Conservation (phyloP, 371 early-diverging fungal genomes). For the Phascolomyces articulosus region DNA sequence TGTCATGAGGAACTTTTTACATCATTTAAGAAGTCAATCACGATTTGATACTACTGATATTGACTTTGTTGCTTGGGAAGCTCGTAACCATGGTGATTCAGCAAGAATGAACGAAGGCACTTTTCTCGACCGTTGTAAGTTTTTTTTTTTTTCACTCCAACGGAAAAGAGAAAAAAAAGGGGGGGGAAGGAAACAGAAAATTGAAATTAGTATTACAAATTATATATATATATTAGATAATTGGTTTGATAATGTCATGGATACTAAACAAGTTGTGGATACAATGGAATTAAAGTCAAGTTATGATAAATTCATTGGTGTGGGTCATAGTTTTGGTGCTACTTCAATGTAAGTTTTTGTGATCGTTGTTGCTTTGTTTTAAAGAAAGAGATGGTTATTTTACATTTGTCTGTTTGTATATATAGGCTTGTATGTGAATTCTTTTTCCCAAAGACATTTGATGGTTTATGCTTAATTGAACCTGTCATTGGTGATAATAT, state of each 20-base stretch:
- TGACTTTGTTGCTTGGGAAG: constrained; percentile 38
- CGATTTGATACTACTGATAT: constrained; percentile 28
- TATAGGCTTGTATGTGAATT: constrained; percentile 40
- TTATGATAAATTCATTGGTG: constrained; percentile 35
- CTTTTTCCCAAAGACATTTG: constrained; percentile 40
- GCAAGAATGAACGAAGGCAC: constrained; percentile 37
- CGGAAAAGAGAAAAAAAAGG: too few relatives aligned
- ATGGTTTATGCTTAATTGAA: constrained; percentile 36
- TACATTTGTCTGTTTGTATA: too few relatives aligned
- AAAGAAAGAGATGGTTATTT: too few relatives aligned
- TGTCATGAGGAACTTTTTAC: constrained; percentile 25
- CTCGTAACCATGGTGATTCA: constrained; percentile 51
- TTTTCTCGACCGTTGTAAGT: constrained; percentile 30
- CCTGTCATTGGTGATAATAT: constrained; percentile 30
- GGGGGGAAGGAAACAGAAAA: too few relatives aligned
- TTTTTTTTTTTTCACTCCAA: background rate
- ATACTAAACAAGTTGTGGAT: constrained; percentile 40
- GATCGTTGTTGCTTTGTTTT: too few relatives aligned
- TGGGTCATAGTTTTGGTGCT: constrained; percentile 52
- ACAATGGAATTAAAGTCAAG: constrained; percentile 19
- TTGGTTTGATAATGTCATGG: constrained; percentile 47
- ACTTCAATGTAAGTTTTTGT: constrained; percentile 37
- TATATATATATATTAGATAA: constrained; percentile 20
- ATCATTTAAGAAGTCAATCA: constrained; percentile 17
- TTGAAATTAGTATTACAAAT: too few relatives aligned